Percentiles rank a stretch among this genome's conserved stretches.
Conservation (phyloP, 2,329 filamentous ascomycete genomes). For the Ceratocystis huliohia region DNA sequence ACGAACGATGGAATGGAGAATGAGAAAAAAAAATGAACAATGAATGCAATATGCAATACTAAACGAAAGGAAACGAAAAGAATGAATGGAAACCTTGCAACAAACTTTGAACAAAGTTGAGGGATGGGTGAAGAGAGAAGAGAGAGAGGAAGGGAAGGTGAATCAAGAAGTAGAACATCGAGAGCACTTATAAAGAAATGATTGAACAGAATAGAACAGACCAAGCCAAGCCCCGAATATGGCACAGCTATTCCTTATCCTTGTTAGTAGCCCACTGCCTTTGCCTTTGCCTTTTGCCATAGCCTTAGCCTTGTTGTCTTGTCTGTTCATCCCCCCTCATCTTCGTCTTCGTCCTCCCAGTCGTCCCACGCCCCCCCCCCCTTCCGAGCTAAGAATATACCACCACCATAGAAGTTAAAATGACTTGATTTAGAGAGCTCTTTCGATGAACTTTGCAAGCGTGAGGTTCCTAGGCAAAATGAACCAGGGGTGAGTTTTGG, state of each 20-base stretch:
- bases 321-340: no score
- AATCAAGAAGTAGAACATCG: neutral
- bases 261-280: no score
- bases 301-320: no score
- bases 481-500: neutral
- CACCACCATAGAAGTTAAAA: neutral
- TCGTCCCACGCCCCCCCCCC: no score
- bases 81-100: neutral
- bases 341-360: no score
- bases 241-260: neutral
- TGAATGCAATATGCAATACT: slow-evolving; percentile 4
- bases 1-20: neutral
- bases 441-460: neutral
- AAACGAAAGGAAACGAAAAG: slow-evolving; percentile 2
- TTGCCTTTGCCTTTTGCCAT: no score
- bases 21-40: neutral
- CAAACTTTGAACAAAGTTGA: neutral
- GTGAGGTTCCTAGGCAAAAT: neutral
- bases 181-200: neutral
- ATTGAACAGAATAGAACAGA: no score
- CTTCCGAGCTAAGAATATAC: neutral
- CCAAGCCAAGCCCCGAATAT: neutral
- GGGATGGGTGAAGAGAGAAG: neutral
- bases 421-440: slow-evolving; percentile 5
- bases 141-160: neutral